phyloP scores from a whole-genome alignment of 2,329 filamentous ascomycete species.

The Cladosporium cucumerinum region DNA sequence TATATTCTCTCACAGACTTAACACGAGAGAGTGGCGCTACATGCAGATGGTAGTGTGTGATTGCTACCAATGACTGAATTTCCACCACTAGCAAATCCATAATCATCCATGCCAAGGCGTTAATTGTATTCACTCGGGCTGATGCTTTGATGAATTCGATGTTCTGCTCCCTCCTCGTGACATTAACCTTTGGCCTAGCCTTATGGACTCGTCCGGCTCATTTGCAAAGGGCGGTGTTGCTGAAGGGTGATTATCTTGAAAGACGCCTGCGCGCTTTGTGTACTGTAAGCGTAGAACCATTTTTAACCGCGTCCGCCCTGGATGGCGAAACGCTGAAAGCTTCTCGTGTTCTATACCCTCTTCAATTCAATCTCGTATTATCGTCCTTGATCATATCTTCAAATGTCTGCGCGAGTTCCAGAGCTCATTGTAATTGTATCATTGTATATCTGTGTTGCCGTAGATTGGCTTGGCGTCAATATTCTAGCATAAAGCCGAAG shows the following conservation, averaged over 20 bases:
- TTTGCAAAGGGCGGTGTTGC: background rate
- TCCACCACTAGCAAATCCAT: background rate
- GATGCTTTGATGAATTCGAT: background rate
- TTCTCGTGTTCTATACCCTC: background rate
- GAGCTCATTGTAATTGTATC: background rate
- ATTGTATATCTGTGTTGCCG: background rate
- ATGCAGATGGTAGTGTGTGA: background rate
- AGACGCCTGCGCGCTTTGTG: background rate
- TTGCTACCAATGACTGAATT: background rate
- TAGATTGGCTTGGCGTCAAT: too few relatives aligned
- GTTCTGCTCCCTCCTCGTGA: background rate
- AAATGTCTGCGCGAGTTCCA: background rate
- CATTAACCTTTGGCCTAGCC: background rate
- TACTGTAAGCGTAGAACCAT: conserved; percentile 10
- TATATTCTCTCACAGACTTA: background rate
- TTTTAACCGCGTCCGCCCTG: background rate
- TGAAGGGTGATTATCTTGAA: background rate
- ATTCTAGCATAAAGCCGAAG: too few relatives aligned
- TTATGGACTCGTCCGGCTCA: background rate
- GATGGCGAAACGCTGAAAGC: background rate
- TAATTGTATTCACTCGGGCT: background rate
- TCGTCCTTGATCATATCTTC: background rate
- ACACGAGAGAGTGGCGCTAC: background rate
- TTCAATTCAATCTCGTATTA: background rate
- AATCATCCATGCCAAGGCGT: background rate